phyloP scores from a whole-genome alignment of 176 grass and related monocot genomes.

The Themeda triandra region DNA sequence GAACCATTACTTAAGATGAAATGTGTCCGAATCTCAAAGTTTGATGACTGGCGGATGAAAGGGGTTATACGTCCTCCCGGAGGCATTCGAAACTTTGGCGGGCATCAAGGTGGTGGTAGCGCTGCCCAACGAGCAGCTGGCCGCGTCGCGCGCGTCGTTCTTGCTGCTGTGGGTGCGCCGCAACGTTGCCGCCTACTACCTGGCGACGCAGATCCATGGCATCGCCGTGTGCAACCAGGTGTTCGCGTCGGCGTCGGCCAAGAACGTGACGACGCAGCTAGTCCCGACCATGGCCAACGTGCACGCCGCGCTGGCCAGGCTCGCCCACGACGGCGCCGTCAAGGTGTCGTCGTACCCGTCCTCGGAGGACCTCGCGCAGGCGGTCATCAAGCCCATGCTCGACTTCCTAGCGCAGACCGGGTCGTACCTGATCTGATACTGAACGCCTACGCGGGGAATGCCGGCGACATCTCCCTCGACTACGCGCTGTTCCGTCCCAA shows the following conservation, averaged over 20 bases:
- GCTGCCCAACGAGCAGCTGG: slow-evolving; percentile 74
- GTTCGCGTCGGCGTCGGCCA: slow-evolving; percentile 57
- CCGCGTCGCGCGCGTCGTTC: slow-evolving; percentile 33
- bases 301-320: slow-evolving; percentile 34
- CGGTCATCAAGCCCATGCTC: slow-evolving; percentile 78
- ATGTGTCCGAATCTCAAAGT: too few species aligned
- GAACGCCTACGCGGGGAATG: slow-evolving; percentile 73
- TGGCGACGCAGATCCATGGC: slow-evolving; percentile 69
- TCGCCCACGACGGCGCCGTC: slow-evolving; percentile 47
- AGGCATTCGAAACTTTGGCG: too few species aligned
- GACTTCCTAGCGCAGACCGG: slow-evolving; percentile 60
- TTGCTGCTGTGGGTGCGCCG: slow-evolving; percentile 65
- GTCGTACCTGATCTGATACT: slow-evolving; percentile 76
- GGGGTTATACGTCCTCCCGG: too few species aligned
- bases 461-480: slow-evolving; percentile 70
- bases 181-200: slow-evolving; percentile 73
- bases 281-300: slow-evolving; percentile 66
- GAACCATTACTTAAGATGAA: too few species aligned
- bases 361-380: slow-evolving; percentile 53
- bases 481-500: slow-evolving; percentile 98
- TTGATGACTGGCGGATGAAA: too few species aligned
- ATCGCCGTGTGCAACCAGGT: slow-evolving; percentile 88
- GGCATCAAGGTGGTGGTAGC: slow-evolving; percentile 76
- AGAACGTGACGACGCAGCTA: slow-evolving; percentile 52
- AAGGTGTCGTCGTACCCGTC: slow-evolving; percentile 89